Base-by-base conservation (phyloP, 768 basidiomycete genomes). In the Boletus reticulatus region DNA sequence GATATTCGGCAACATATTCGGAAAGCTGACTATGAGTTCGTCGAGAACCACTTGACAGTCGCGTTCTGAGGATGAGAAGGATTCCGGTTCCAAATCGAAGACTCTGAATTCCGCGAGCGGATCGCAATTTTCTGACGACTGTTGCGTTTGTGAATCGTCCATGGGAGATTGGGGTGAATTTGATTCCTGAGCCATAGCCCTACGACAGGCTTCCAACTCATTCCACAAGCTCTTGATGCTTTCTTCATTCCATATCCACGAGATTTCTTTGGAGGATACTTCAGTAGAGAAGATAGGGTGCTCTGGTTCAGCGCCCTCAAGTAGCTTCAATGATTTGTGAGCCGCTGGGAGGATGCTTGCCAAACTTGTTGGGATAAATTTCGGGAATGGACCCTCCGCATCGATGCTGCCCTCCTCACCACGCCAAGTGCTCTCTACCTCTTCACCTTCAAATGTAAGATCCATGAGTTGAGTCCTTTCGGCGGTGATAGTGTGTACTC, bases 71-170 rank as follows among this genome's bases (percentile, higher is more conserved):
- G 64, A 60, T 27, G 71, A 60, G 11, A 72, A 61, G 4, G 72
- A 43, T 2, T 84, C 85, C 20, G 91, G 90, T 56, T 87, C 85
- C 37, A 85, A 71, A 60, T 89, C 86, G 57, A 87, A 92, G 6
- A 84, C 53, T 12, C 62, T 67, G 66, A 92, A 84, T 5, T 72
- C 72, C 8, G 68, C 60, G 14, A 88, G 75, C 1, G 75, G 64
- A 42, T 73, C 66, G 53, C 73, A 71, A 45, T 47, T 37, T 14
- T 45, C 57, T 14, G 50, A 19, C 42, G 16, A 20, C 4, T 27
- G 43, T 34, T 53, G 53, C 17, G 39, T 14, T 56, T 37, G 51
- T 16, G 52, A 19, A 36, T 34, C 47, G 27, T 49, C 31, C 17
- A 44, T 31, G 16, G 32, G 48, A 36, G 55, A 45, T 4, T 42